Percentiles rank a stretch among this genome's conserved stretches.
Evolutionary conservation across 805 yeast species (phyloP).

Genomic region (Candida saitoana): DNA sequence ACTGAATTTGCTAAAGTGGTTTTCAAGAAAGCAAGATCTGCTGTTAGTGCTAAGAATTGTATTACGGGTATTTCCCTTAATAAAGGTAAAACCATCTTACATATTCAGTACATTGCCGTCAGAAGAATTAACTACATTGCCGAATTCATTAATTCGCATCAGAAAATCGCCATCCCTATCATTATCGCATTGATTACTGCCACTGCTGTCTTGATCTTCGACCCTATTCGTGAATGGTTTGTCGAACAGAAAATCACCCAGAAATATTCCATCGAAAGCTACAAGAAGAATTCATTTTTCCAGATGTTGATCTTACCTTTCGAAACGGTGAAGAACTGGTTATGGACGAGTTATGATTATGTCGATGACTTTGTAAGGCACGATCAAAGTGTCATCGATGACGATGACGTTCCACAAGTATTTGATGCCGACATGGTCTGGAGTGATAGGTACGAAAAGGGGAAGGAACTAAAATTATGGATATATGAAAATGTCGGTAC

Average conservation of each 20-base stretch:
- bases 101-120: conserved; percentile 67
- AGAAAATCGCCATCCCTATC: conserved; percentile 78
- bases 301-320: conserved; percentile 26
- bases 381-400: conserved; percentile 6
- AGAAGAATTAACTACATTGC: conserved; percentile 48
- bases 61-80: conserved; percentile 71
- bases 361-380: conserved; percentile 23
- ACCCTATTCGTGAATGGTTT: conserved; percentile 83
- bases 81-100: conserved; percentile 52
- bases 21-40: conserved; percentile 58
- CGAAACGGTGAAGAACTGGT: conserved; percentile 19
- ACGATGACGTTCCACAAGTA: conserved; percentile 15
- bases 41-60: conserved; percentile 87
- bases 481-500: conserved; percentile 85
- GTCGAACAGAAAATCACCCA: conserved; percentile 70
- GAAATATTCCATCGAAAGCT: conserved; percentile 49
- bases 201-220: conserved; percentile 80
- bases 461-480: conserved; percentile 71
- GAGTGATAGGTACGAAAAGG: conserved; percentile 67
- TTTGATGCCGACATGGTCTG: conserved; percentile 43
- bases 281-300: conserved; percentile 31
- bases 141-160: conserved; percentile 66
- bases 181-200: conserved; percentile 76
- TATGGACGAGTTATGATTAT: conserved; percentile 31
- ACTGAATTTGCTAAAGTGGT: conserved; percentile 45